Evolutionary conservation across 495 filamentous ascomycete genomes (phyloP).

Genomic region (Polyplosphaeria fusca): DNA sequence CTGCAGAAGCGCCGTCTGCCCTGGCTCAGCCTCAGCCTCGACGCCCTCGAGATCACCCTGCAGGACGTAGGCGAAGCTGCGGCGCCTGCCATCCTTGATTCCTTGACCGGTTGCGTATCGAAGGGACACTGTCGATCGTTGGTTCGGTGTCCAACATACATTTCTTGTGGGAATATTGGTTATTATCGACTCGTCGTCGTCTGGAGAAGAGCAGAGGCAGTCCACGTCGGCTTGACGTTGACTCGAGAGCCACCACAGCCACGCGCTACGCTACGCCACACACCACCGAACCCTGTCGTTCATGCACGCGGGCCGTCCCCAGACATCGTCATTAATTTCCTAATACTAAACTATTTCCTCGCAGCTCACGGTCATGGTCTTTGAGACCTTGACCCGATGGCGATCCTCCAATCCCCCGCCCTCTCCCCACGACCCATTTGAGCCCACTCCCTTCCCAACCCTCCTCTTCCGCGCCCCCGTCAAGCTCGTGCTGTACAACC

Average conservation of each 20-base stretch:
- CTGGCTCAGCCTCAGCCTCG: slow-evolving; percentile 25
- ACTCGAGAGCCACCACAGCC: too few relatives aligned
- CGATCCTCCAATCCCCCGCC: not conserved
- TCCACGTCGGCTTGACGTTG: too few relatives aligned
- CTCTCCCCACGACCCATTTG: slow-evolving; percentile 41
- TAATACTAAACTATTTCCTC: too few relatives aligned
- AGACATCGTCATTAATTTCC: too few relatives aligned
- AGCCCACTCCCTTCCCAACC: slow-evolving; percentile 51
- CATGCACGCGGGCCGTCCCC: too few relatives aligned
- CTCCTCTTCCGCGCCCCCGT: slow-evolving; percentile 51
- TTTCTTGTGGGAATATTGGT: too few relatives aligned
- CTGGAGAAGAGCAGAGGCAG: too few relatives aligned
- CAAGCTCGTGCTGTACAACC: slow-evolving; percentile 45
- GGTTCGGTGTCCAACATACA: not conserved
- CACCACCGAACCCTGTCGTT: too few relatives aligned
- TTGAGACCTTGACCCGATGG: slow-evolving; percentile 15
- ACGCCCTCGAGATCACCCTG: slow-evolving; percentile 9
- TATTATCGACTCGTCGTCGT: too few relatives aligned
- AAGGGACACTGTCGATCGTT: not conserved
- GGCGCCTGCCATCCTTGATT: not conserved
- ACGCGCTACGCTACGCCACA: too few relatives aligned
- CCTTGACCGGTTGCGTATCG: slow-evolving; percentile 7
- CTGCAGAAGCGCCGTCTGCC: slow-evolving; percentile 11
- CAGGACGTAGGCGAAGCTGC: slow-evolving; percentile 10
- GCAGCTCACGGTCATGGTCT: slow-evolving; percentile 18